Base-by-base conservation (phyloP, 1,139 yeast species). In the Magnusiomyces fungicola region DNA sequence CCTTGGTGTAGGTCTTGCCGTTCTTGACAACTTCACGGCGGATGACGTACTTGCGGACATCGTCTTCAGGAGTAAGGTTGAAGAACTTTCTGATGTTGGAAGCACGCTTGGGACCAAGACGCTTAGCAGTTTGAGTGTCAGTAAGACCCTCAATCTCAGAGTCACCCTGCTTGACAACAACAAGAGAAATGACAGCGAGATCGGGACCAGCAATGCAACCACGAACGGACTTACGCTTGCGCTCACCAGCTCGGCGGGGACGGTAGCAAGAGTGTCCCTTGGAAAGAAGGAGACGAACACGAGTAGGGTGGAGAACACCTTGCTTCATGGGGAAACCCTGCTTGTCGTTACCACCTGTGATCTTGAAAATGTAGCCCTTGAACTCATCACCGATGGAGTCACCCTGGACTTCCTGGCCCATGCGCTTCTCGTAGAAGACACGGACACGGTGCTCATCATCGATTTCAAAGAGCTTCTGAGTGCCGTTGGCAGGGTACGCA, bases 301-400 rank as follows among this genome's bases (percentile, higher is more conserved):
- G 95, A 83, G 95, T 88, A 77, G 98, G 97, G 81, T 88, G 95
- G 83, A 92, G 80, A 63, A 92, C 98, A 83, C 97, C 97, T 80
- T 92, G 98, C 78, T 90, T 92, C 98, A 94, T 92, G 79, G 98
- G 97, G 96, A 92, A 94, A 81, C 98, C 98, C 81, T 92, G 98
- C 80, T 92, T 92, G 81, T 92, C 98, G 86, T 94, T 94, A 84
- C 98, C 98, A 73, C 98, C 98, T 67, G 97, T 79, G 76, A 92
- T 90, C 81, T 83, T 92, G 87, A 92, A 90, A 72, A 89, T 76
- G 90, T 92, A 92, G 70, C 98, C 98, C 79, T 89, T 90, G 94
- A 90, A 90, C 79, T 90, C 97, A 69, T 94, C 98, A 70, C 96
- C 95, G 68, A 92, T 85, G 62, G 88, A 76, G 78, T 92, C 98